phyloP scores from a whole-genome alignment of 2,329 filamentous ascomycete genomes.

The Zasmidium cellare region DNA sequence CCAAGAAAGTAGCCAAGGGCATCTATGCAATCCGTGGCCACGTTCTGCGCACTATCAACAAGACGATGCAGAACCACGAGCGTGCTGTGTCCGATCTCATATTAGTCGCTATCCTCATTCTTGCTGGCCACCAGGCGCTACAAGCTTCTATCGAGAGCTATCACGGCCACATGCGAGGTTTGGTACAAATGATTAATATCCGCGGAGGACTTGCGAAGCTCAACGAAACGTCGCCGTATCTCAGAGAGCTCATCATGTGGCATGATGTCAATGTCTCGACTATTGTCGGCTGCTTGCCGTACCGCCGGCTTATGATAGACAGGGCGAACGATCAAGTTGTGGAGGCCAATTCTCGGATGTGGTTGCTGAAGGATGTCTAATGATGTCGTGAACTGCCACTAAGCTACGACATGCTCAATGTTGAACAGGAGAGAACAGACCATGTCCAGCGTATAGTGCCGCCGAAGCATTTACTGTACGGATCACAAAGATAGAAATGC shows the following conservation, averaged over 20 bases:
- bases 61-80: constrained; percentile 21
- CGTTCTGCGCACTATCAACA: constrained; percentile 23
- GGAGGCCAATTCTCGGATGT: neutral
- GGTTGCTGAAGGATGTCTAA: constrained; percentile 7
- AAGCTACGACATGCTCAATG: too few relatives aligned
- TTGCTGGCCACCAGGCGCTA: constrained; percentile 8
- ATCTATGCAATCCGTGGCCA: constrained; percentile 10
- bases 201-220: constrained; percentile 5
- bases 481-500: too few relatives aligned
- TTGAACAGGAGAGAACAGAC: too few relatives aligned
- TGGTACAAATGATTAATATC: constrained; percentile 7
- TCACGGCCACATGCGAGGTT: constrained; percentile 10
- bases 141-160: constrained; percentile 3
- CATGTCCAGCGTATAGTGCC: too few relatives aligned
- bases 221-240: neutral
- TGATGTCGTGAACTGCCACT: too few relatives aligned
- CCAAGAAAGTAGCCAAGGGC: neutral
- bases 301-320: neutral
- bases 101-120: constrained; percentile 13
- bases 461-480: too few relatives aligned
- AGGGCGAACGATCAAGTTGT: neutral
- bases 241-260: constrained; percentile 7
- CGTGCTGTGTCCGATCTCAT: constrained; percentile 21
- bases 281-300: constrained; percentile 1
- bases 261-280: constrained; percentile 10